phyloP scores from a whole-genome alignment of 2,329 filamentous ascomycete species.

The Atkinsonella texensis region DNA sequence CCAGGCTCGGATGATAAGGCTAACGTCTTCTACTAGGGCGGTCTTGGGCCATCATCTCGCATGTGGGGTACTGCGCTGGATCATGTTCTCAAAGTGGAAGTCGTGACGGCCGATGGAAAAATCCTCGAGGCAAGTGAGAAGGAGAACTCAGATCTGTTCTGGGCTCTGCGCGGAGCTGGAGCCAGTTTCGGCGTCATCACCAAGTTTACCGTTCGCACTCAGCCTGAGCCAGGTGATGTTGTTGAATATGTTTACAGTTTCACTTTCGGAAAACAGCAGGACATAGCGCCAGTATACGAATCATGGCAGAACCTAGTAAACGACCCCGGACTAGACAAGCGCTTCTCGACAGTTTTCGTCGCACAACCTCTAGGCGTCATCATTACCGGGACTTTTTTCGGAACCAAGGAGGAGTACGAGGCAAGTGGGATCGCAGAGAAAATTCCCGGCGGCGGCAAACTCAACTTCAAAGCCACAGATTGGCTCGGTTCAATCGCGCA shows the following conservation, averaged over 20 bases:
- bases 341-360: slow-evolving; percentile 46
- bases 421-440: slow-evolving; percentile 34
- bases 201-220: slow-evolving; percentile 43
- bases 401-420: slow-evolving; percentile 42
- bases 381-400: slow-evolving; percentile 51
- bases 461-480: slow-evolving; percentile 41
- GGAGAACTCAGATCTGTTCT: slow-evolving; percentile 43
- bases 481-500: slow-evolving; percentile 49
- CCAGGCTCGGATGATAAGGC: not conserved
- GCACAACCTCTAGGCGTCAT: slow-evolving; percentile 40
- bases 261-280: slow-evolving; percentile 32
- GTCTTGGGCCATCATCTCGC: slow-evolving; percentile 44
- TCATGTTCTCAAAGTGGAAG: slow-evolving; percentile 41
- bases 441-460: slow-evolving; percentile 29
- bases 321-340: slow-evolving; percentile 42
- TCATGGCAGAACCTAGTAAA: slow-evolving; percentile 46
- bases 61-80: slow-evolving; percentile 48
- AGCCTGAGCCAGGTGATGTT: slow-evolving; percentile 40
- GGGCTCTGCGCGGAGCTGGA: slow-evolving; percentile 42
- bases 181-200: slow-evolving; percentile 46
- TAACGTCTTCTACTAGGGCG: slow-evolving; percentile 28
- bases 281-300: slow-evolving; percentile 37
- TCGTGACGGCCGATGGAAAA: slow-evolving; percentile 43
- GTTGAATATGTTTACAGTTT: slow-evolving; percentile 48
- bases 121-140: slow-evolving; percentile 34